Evolutionary conservation across 1,284 basidiomycete species (phyloP).

Genomic region (Tausonia pullulans): DNA sequence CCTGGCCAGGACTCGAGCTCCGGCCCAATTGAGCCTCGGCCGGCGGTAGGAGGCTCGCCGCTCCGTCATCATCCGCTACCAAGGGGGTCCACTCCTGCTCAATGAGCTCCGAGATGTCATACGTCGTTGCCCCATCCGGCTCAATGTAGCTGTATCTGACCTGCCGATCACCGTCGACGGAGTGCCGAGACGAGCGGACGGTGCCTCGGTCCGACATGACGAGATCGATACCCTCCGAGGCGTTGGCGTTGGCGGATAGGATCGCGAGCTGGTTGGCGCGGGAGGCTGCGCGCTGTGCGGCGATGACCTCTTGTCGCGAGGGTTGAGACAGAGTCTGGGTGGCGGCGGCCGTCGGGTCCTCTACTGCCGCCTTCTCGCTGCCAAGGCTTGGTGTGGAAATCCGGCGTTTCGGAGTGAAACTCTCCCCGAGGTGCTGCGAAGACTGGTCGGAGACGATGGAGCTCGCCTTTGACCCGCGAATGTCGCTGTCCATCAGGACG

Average conservation of each 20-base stretch:
- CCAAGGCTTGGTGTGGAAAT: not conserved
- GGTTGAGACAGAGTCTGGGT: constrained; percentile 20
- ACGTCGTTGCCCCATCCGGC: constrained; percentile 61
- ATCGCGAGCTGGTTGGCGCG: constrained; percentile 78
- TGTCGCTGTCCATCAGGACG: not conserved
- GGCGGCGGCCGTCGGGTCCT: constrained; percentile 30
- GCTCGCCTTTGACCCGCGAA: not conserved
- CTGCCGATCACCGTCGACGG: constrained; percentile 47
- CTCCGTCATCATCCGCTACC: constrained; percentile 22
- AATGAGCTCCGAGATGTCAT: constrained; percentile 83
- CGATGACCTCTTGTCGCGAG: constrained; percentile 76
- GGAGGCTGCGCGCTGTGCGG: constrained; percentile 73
- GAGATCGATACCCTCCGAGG: constrained; percentile 74
- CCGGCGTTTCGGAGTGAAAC: constrained; percentile 5
- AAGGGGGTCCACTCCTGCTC: constrained; percentile 60
- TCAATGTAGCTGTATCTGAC: constrained; percentile 88
- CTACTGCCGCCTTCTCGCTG: not conserved
- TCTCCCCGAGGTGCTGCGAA: not conserved
- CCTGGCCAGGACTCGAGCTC: constrained; percentile 6
- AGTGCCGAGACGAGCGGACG: constrained; percentile 63
- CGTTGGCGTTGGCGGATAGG: constrained; percentile 69
- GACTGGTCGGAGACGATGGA: constrained; percentile 14
- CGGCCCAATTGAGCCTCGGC: constrained; percentile 18
- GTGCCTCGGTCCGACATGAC: constrained; percentile 68
- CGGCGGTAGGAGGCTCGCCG: constrained; percentile 22